Percentiles rank a stretch among this genome's conserved stretches.
phyloP scores from a whole-genome alignment of 2,329 filamentous ascomycete species.

The Hyphodiscus sp. region DNA sequence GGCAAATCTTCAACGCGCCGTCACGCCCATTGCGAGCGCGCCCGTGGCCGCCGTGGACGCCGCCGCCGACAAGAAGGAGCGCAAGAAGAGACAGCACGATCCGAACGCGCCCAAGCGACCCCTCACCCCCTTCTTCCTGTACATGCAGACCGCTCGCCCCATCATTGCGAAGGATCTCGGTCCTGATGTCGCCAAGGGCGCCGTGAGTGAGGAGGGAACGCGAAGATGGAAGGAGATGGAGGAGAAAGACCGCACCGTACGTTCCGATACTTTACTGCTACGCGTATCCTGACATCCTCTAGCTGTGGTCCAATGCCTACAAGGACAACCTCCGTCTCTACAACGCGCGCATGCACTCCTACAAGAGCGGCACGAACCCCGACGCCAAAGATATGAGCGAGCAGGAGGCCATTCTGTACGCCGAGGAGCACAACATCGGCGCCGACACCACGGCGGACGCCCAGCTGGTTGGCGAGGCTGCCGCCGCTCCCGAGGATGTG shows the following conservation, averaged over 20 bases:
- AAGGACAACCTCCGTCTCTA: slow-evolving; percentile 62
- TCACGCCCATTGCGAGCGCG: slow-evolving; percentile 31
- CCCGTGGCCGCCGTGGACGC: slow-evolving; percentile 31
- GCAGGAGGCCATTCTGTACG: slow-evolving; percentile 53
- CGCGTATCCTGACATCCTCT: slow-evolving; percentile 1
- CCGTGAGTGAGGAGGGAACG: slow-evolving; percentile 82
- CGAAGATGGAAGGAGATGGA: slow-evolving; percentile 77
- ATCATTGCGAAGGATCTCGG: slow-evolving; percentile 77
- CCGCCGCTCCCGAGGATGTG: slow-evolving; percentile 20
- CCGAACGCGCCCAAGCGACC: slow-evolving; percentile 94
- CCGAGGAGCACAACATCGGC: slow-evolving; percentile 51
- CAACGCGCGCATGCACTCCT: slow-evolving; percentile 58
- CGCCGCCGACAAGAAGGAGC: slow-evolving; percentile 73
- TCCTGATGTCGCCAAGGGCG: slow-evolving; percentile 70
- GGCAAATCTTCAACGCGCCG: slow-evolving; percentile 28
- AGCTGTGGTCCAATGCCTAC: slow-evolving; percentile 57
- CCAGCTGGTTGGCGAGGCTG: slow-evolving; percentile 47
- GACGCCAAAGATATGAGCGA: slow-evolving; percentile 55
- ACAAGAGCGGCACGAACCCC: slow-evolving; percentile 51
- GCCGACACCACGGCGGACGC: slow-evolving; percentile 34
- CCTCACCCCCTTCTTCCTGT: slow-evolving; percentile 90
- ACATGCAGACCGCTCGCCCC: slow-evolving; percentile 79
- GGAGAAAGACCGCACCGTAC: slow-evolving; percentile 60
- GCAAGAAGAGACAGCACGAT: slow-evolving; percentile 80
- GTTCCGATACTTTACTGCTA: slow-evolving; percentile 12